Base-by-base conservation (phyloP, 2,329 filamentous ascomycete genomes). In the Lasiodiplodia citricola region DNA sequence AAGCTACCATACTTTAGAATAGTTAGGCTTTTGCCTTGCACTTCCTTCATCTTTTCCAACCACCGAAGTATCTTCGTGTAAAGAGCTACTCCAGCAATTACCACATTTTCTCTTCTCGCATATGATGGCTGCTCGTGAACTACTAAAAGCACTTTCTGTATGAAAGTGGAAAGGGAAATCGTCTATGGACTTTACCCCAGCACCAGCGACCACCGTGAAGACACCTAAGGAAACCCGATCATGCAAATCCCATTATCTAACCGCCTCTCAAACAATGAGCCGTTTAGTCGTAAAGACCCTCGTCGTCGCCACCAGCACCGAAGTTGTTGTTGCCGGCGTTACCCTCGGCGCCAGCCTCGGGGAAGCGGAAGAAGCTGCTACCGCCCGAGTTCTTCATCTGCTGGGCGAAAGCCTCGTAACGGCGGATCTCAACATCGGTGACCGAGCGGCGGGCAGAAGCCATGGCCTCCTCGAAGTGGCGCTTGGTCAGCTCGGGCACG, bases 381-480 rank as follows among this genome's bases (percentile, higher is more conserved):
- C 94, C 94, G 64, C 94, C 94, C 70, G 93, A 90, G 80, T 97
- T 97, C 92, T 99, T 99, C 94, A 99, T 96, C 81, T 95, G 95
- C 85, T 98, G 95, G 51, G 95, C 92, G 77, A 99, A 99, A 4
- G 96, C 95, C 87, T 99, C 96, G 84, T 99, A 99, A 70, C 95
- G 91, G 78, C 96, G 92, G 76, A 99, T 97, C 87, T 99, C 96
- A 25, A 98, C 95, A 74, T 99, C 96, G 68, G 89, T 94, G 74
- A 99, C 96, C 35, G 96, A 98, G 79, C 92, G 90, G 81, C 96
- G 92, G 72, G 96, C 96, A 82, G 91, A 91, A 81, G 92, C 90
- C 96, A 99, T 99, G 55, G 96, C 96, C 87, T 99, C 96, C 86
- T 98, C 95, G 79, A 99, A 99, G 84, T 99, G 96, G 69, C 91